These are phyloP conservation scores for Mortierella sp. DNA, from an alignment of 371 early-diverging fungal species.

Conservation along the genomic window DNA sequence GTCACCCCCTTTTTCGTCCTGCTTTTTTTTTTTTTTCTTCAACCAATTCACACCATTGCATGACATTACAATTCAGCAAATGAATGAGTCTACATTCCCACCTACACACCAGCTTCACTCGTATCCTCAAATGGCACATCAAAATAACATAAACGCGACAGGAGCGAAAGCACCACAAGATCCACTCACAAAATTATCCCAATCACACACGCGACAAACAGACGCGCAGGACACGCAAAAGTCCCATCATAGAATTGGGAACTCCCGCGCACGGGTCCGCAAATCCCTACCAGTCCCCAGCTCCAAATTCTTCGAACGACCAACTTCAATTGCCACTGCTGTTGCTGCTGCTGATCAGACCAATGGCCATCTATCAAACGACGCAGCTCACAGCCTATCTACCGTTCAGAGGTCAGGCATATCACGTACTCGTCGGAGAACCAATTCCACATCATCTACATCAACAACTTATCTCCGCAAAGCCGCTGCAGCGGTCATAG, in stretches of 20 bases:
- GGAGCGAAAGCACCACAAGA: neutral
- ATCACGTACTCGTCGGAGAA: constrained; percentile 2
- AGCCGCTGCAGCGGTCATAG: constrained; percentile 19
- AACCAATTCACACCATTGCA: neutral
- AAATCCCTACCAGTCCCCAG: neutral
- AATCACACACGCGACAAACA: neutral
- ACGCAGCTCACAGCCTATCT: no score
- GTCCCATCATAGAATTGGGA: neutral
- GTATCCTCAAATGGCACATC: neutral
- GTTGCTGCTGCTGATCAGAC: no score
- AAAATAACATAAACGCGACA: neutral
- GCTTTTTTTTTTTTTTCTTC: neutral
- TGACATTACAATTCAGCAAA: neutral
- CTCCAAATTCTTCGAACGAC: neutral
- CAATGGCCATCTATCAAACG: no score
- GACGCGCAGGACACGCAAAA: neutral
- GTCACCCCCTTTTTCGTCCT: neutral
- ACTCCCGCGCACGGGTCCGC: neutral
- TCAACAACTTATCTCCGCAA: constrained; percentile 22
- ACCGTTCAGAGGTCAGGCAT: neutral
- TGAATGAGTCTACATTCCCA: neutral
- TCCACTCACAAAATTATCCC: neutral
- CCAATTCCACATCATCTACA: constrained; percentile 15
- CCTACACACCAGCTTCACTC: neutral
- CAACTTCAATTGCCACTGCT: neutral